A percentile compares a stretch with the other conserved stretches of the same genome.
Conservation (phyloP, 1,139 yeast species). For the Yamadazyma conglobata region DNA sequence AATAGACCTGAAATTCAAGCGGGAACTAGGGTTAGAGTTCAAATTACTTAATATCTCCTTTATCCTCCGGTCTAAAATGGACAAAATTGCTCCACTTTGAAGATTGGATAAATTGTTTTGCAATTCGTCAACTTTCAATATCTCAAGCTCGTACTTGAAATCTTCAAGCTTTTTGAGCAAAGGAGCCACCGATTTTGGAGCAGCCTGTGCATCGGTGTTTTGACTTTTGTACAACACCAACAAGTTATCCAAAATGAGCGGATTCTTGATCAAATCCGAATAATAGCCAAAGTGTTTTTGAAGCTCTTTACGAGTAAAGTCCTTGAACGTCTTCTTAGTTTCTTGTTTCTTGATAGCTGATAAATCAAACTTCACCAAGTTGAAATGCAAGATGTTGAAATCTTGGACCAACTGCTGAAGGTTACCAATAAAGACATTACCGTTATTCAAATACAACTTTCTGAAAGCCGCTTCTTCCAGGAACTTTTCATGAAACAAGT, state of each 20-base stretch:
- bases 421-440: conserved; percentile 12
- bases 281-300: conserved; percentile 12
- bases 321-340: conserved; percentile 10
- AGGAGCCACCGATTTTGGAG: not conserved
- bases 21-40: conserved; percentile 16
- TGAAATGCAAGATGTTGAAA: conserved; percentile 10
- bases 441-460: conserved; percentile 11
- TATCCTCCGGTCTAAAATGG: conserved; percentile 18
- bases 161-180: conserved; percentile 6
- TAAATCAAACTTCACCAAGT: conserved; percentile 10
- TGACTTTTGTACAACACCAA: conserved; percentile 6
- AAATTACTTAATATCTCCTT: conserved; percentile 17
- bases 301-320: conserved; percentile 8
- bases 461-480: conserved; percentile 8
- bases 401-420: conserved; percentile 11
- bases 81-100: conserved; percentile 16
- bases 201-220: not conserved
- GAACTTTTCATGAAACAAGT: conserved; percentile 9
- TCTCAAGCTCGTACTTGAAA: conserved; percentile 10
- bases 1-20: conserved; percentile 11
- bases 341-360: conserved; percentile 6
- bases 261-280: conserved; percentile 11
- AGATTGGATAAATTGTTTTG: conserved; percentile 15
- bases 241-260: conserved; percentile 11
- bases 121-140: conserved; percentile 14